These are phyloP conservation scores for Mangifera indica DNA, from an alignment of 345 rosid genomes.

Conservation along the genomic window DNA sequence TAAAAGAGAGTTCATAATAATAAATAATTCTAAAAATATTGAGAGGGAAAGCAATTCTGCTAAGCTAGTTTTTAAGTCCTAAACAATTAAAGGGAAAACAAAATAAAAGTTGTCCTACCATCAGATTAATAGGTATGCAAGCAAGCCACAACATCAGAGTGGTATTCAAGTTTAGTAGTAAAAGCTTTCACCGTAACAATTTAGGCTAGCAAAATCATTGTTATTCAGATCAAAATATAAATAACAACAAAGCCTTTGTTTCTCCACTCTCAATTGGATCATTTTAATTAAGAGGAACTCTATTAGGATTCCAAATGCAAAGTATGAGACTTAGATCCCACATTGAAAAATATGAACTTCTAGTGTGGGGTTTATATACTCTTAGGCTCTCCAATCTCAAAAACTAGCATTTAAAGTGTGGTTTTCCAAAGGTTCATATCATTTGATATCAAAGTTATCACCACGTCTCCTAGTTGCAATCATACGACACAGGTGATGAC, in stretches of 20 bases:
- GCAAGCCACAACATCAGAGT: neutral
- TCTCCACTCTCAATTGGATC: neutral
- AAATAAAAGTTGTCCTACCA: neutral
- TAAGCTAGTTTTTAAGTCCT: neutral
- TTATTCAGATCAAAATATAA: neutral
- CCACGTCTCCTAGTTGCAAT: no score
- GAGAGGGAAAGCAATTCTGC: neutral
- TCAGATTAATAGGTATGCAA: neutral
- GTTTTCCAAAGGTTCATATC: no score
- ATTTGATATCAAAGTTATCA: no score
- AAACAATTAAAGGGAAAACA: neutral
- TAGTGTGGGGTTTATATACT: no score
- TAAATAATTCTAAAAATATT: neutral
- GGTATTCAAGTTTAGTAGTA: neutral
- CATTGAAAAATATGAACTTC: no score
- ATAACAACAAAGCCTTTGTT: neutral
- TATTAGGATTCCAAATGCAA: no score
- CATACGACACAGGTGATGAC: no score
- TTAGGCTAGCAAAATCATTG: neutral
- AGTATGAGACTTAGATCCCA: no score
- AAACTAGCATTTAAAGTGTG: no score
- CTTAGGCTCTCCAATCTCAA: no score
- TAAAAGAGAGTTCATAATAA: constrained; percentile 7
- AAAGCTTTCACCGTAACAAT: neutral
- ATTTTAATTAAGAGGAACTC: neutral